Evolutionary conservation across 129 eudicot genomes (phyloP).

Genomic region (Flaveria brownii): DNA sequence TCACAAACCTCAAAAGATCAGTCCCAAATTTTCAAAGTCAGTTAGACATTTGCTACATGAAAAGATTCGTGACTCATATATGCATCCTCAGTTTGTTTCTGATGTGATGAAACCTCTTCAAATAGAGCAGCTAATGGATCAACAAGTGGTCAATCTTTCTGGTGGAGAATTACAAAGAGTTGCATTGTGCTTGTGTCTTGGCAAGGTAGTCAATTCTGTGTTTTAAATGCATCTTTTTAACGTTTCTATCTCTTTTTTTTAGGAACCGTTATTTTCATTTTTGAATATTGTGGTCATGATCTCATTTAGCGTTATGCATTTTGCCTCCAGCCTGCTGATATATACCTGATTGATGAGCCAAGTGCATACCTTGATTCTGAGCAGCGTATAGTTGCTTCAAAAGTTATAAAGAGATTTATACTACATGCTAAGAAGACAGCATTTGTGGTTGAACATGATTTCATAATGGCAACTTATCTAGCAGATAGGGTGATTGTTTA

Average conservation of each 20-base stretch:
- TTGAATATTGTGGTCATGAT: not conserved
- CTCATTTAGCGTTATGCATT: constrained; percentile 18
- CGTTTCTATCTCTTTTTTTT: not conserved
- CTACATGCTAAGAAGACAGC: constrained; percentile 84
- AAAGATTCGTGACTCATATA: constrained; percentile 76
- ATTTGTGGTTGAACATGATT: constrained; percentile 90
- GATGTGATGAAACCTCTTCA: constrained; percentile 93
- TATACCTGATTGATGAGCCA: constrained; percentile 87
- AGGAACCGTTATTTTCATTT: not conserved
- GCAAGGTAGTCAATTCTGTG: constrained; percentile 49
- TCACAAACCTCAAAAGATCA: constrained; percentile 86
- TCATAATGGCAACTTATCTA: constrained; percentile 86
- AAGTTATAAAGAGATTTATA: constrained; percentile 84
- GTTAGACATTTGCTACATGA: constrained; percentile 69
- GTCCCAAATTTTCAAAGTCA: constrained; percentile 61
- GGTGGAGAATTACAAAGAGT: constrained; percentile 92
- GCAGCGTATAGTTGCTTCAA: constrained; percentile 91
- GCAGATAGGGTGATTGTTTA: constrained; percentile 89
- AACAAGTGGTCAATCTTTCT: constrained; percentile 73
- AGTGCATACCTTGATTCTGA: constrained; percentile 89
- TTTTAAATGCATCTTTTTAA: no score
- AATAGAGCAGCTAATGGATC: constrained; percentile 86
- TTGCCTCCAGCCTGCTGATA: constrained; percentile 81
- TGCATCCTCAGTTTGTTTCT: constrained; percentile 86
- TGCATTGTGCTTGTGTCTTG: constrained; percentile 81